These are phyloP conservation scores for Didymellaceae sp. DNA, from an alignment of 2,329 filamentous ascomycete genomes.

Conservation along the genomic window DNA sequence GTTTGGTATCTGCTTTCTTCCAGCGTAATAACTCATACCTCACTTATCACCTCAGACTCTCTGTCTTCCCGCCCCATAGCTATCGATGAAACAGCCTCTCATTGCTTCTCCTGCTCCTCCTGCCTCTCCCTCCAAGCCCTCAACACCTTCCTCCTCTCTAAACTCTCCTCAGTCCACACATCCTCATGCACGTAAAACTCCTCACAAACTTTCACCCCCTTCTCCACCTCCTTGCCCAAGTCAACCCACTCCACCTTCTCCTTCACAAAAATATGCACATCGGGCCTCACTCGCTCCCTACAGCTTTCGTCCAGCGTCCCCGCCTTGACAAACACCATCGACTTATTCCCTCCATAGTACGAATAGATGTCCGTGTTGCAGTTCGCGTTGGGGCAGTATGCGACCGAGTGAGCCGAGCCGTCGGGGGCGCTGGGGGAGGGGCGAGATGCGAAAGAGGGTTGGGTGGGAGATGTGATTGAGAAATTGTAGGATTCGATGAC, in stretches of 20 bases:
- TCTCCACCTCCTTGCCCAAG: conserved; percentile 48
- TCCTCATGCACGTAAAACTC: conserved; percentile 21
- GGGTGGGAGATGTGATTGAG: conserved; percentile 32
- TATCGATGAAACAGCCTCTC: neutral
- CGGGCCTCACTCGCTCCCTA: conserved; percentile 48
- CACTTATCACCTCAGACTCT: neutral
- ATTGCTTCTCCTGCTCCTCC: neutral
- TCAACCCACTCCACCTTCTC: conserved; percentile 51
- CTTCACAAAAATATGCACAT: conserved; percentile 55
- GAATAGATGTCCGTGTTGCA: conserved; percentile 54
- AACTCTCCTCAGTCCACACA: conserved; percentile 22
- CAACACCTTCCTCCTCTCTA: conserved; percentile 20
- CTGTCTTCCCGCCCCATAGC: neutral
- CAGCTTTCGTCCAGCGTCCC: conserved; percentile 54
- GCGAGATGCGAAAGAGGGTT: conserved; percentile 37
- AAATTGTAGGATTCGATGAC: conserved; percentile 52
- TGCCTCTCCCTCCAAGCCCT: conserved; percentile 9
- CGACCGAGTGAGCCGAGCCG: conserved; percentile 49
- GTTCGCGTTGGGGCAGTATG: conserved; percentile 48
- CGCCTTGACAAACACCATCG: conserved; percentile 50
- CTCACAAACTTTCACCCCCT: conserved; percentile 19
- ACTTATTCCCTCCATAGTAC: conserved; percentile 47
- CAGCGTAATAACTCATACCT: neutral
- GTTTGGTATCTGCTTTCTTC: neutral
- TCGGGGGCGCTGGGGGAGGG: conserved; percentile 53